phyloP scores from a whole-genome alignment of 148 eudicot genomes.

The Tetragonia tetragonoides region DNA sequence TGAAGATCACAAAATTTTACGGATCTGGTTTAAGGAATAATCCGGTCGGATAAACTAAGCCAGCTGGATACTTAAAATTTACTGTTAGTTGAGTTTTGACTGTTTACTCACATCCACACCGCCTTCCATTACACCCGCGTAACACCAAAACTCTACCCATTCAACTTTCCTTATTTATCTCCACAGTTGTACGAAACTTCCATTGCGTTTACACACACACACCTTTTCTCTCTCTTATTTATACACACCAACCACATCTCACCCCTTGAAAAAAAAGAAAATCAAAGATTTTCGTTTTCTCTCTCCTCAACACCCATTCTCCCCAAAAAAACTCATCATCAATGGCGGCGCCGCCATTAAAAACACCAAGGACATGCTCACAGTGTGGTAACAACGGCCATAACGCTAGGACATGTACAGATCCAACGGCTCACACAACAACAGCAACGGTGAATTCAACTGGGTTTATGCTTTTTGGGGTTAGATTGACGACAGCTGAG shows the following conservation, averaged over 20 bases:
- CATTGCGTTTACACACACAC: constrained; percentile 15
- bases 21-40: too few species aligned
- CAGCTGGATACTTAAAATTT: too few species aligned
- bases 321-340: neutral
- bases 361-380: constrained; percentile 32
- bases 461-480: constrained; percentile 65
- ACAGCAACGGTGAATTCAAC: neutral
- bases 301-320: neutral
- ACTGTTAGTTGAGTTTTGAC: too few species aligned
- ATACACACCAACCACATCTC: constrained; percentile 20
- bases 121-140: too few species aligned
- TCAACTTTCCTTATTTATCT: too few species aligned
- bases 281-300: neutral
- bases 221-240: neutral
- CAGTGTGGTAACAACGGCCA: constrained; percentile 49
- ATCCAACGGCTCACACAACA: neutral
- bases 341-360: constrained; percentile 30
- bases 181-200: constrained; percentile 9
- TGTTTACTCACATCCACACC: too few species aligned
- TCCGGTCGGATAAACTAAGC: too few species aligned
- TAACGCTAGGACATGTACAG: constrained; percentile 44
- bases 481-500: constrained; percentile 34
- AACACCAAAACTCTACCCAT: too few species aligned
- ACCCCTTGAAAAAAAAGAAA: neutral
- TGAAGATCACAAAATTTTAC: too few species aligned